Evolutionary conservation across 2,329 filamentous ascomycete species (phyloP), one percentile per base, ranked within the genome.

Genomic region (Fonsecaea pedrosoi): DNA sequence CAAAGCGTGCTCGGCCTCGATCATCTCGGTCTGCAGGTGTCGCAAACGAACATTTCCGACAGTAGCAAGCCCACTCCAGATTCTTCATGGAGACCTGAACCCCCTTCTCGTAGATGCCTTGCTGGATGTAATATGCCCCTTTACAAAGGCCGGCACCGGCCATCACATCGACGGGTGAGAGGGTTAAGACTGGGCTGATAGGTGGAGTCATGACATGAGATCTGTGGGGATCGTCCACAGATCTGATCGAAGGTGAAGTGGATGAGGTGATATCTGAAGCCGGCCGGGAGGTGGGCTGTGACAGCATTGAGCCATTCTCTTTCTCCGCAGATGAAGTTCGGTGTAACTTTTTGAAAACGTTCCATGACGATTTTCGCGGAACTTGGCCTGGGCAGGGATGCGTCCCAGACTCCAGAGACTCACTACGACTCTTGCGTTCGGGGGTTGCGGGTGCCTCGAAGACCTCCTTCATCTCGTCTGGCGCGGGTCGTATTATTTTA

Each of bases 11-110:
- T 54, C 60, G 60, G 6, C 64, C 62, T 15, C 42, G 64, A 21
- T 69, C 67, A 18, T 64, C 60, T 56, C 57, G 48, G 21, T 64
- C 64, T 12, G 67, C 67, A 3, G 64, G 67, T 32, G 62, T 64
- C 12, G 64, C 54, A 38, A 66, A 69, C 4, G 60, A 45, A 48
- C 67, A 69, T 60, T 67, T 64, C 13, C 62, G 57, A 55, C 67
- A 69, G 42, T 66, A 59, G 35, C 64, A 69, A 30, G 67, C 37
- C 67, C 67, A 69, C 38, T 66, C 56, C 37, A 66, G 40, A 37
- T 64, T 64, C 57, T 64, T 66, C 53, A 65, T 62, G 1, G 67
- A 66, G 37, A 66, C 50, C 35, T 62, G 64, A 2, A 66, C 50
- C 7, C 64, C 54, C 42, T 66, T 69, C 7, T 63, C 67, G 37